phyloP scores from a whole-genome alignment of 495 filamentous ascomycete genomes.

The Annulohypoxylon bovei region DNA sequence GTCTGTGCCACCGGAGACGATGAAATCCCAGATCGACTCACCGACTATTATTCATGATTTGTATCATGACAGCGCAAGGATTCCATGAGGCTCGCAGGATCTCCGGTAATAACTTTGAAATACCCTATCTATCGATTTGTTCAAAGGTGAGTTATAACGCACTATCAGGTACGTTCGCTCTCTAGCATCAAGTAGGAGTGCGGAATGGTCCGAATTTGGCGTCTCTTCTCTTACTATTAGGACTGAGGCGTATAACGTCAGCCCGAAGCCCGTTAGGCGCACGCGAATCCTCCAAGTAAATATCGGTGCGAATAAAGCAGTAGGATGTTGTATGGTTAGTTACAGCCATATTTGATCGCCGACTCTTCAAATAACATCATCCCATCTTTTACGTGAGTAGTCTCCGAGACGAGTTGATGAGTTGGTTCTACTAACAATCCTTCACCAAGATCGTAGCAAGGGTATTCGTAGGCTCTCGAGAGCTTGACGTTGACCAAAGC shows the following conservation, averaged over 20 bases:
- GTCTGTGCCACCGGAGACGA: constrained; percentile 5
- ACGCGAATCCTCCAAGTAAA: neutral
- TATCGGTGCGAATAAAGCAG: neutral
- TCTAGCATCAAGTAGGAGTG: neutral
- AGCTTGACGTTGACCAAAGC: neutral
- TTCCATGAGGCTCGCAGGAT: neutral
- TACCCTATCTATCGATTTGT: neutral
- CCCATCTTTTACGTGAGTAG: too few species aligned
- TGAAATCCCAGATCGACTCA: neutral
- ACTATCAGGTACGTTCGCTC: neutral
- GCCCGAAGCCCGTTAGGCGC: neutral
- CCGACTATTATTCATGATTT: neutral
- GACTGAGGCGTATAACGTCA: constrained; percentile 3
- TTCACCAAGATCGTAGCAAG: neutral
- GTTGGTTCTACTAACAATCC: neutral
- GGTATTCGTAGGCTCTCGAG: neutral
- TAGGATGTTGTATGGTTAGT: neutral
- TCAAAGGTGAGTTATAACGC: neutral
- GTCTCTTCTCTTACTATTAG: neutral
- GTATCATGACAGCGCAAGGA: neutral
- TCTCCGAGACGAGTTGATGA: neutral
- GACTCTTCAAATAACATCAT: neutral
- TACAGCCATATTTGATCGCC: neutral
- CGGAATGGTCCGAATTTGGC: neutral
- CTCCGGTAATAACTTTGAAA: neutral